Evolutionary conservation across 176 grass and related monocot genomes (phyloP), one percentile per base, ranked within the genome.

Genomic region (Carex cristatella): DNA sequence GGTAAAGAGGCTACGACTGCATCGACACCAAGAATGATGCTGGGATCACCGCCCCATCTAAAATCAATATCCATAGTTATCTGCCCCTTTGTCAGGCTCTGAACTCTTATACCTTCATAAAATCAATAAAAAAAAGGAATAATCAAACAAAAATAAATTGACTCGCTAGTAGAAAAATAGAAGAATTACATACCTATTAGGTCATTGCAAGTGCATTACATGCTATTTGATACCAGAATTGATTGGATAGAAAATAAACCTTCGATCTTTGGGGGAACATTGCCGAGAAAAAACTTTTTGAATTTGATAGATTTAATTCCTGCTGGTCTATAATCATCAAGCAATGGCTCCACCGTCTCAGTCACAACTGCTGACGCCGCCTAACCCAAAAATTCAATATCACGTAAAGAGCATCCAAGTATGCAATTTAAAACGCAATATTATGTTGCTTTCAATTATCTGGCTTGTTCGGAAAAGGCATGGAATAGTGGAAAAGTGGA

Each of bases 61-160:
- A 98, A 88, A 89, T 98, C 96, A 87, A 98, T 89, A 86, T 98
- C 96, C 96, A 98, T 98, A 84, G 74, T 94, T 71, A 98, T 92
- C 87, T 98, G 96, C 15, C 96, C 93, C 84, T 94, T 88, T 87
- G 94, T 88, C 85, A 98, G 88, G 85, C 88, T 98, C 69, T 98
- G 95, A 79, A 98, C 90, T 79, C 86, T 89, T 73, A 98, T 94
- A 27, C 95, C 95, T 98, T 86, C 81, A 92, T 73, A 86, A 74
- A 84, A 1, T 16, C 51, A 78, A 56, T 1, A 87, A 77, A 79
- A 67, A 84, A 73, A 83, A 84, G 13, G 8, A 64, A 64, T 81
- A 64, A 81, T 77, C 10, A 77, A 31, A 40, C 38, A 38, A 35
- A 67, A 33, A 46, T 65, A 83, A 55, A 53, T 31, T 53, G 31